Evolutionary conservation across 345 rosid species (phyloP).

Genomic region (Populus alba): DNA sequence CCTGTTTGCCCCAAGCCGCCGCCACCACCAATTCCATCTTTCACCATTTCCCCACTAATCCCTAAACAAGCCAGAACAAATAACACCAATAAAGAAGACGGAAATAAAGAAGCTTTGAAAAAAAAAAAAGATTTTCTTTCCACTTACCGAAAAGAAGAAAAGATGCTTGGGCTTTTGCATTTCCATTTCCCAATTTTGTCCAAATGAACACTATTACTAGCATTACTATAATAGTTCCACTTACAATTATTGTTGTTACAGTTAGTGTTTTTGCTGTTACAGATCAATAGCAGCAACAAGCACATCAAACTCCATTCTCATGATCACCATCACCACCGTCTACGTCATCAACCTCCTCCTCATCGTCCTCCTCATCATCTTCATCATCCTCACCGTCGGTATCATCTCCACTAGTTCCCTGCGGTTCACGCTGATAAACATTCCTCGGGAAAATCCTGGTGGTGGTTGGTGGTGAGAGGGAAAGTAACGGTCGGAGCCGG

Average conservation of each 20-base stretch:
- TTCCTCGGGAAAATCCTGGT: constrained; percentile 17
- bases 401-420: constrained; percentile 30
- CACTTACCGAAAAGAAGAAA: constrained; percentile 30
- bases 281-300: constrained; percentile 16
- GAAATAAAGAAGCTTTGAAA: background rate
- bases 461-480: constrained; percentile 23
- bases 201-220: constrained; percentile 15
- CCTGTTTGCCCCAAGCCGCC: constrained; percentile 36
- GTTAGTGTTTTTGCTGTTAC: constrained; percentile 16
- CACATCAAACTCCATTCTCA: background rate
- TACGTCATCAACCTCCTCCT: constrained; percentile 16
- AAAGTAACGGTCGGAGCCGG: constrained; percentile 43
- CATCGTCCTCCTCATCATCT: constrained; percentile 31
- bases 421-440: constrained; percentile 7
- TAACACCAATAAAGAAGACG: constrained; percentile 5
- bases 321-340: constrained; percentile 9
- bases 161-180: constrained; percentile 41
- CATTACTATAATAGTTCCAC: constrained; percentile 16
- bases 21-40: constrained; percentile 38
- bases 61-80: constrained; percentile 11
- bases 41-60: constrained; percentile 42
- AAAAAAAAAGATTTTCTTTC: background rate
- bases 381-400: constrained; percentile 37
- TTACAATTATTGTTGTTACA: constrained; percentile 15
- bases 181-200: constrained; percentile 33